Percentiles rank a stretch among this genome's conserved stretches.
Conservation (phyloP, 2,329 filamentous ascomycete species). For the Chaetothyriales sp. region DNA sequence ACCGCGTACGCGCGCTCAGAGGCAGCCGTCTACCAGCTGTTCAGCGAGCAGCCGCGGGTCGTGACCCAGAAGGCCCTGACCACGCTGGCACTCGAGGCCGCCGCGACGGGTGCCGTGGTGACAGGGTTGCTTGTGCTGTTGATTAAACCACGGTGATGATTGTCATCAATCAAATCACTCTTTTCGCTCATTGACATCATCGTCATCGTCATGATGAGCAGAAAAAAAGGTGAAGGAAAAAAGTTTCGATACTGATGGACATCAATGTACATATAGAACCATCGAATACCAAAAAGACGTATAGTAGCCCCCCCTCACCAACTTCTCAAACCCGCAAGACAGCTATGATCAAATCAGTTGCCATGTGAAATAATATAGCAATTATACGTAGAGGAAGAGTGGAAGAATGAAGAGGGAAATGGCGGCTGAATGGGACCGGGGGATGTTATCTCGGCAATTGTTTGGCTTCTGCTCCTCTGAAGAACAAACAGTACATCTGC, state of each 20-base stretch:
- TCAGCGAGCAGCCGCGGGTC: constrained; percentile 48
- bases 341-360: neutral
- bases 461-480: neutral
- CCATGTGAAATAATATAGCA: too few species aligned
- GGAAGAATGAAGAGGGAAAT: too few species aligned
- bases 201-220: neutral
- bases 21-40: constrained; percentile 40
- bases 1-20: constrained; percentile 32
- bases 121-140: constrained; percentile 39
- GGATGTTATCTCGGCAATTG: neutral
- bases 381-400: neutral
- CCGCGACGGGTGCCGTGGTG: constrained; percentile 48
- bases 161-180: neutral
- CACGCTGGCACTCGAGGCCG: constrained; percentile 52
- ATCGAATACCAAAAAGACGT: too few species aligned
- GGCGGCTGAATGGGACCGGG: neutral
- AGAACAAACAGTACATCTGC: neutral
- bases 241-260: neutral
- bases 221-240: too few species aligned
- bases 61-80: constrained; percentile 57
- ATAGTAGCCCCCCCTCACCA: too few species aligned
- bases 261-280: neutral
- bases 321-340: neutral
- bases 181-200: neutral
- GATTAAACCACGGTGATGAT: constrained; percentile 28